These are phyloP conservation scores for Alternaria arbusti DNA, from an alignment of 2,329 filamentous ascomycete genomes.

Conservation along the genomic window DNA sequence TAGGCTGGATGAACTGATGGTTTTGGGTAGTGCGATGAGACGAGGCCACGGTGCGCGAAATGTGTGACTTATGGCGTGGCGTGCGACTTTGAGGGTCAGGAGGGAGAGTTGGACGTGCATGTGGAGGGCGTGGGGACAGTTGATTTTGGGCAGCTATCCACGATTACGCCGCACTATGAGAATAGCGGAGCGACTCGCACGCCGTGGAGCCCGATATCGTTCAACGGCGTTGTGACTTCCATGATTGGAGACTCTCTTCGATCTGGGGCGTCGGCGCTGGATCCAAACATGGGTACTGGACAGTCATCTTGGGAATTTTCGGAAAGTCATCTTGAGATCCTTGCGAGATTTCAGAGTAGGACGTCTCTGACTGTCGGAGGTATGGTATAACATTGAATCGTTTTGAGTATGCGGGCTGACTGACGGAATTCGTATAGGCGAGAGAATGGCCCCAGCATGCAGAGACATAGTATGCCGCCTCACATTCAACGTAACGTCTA, in stretches of 20 bases:
- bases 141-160: neutral
- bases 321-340: conserved; percentile 32
- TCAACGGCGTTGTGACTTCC: conserved; percentile 14
- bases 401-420: neutral
- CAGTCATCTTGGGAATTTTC: conserved; percentile 22
- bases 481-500: conserved; percentile 48
- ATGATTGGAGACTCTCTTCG: conserved; percentile 23
- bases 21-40: conserved; percentile 59
- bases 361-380: conserved; percentile 53
- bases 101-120: neutral
- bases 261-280: neutral
- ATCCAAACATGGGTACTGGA: neutral
- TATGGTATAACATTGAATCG: neutral
- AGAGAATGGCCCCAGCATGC: conserved; percentile 42
- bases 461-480: conserved; percentile 47
- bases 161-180: neutral
- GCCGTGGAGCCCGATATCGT: conserved; percentile 15
- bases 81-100: conserved; percentile 49
- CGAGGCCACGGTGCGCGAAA: conserved; percentile 56
- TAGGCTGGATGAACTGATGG: neutral
- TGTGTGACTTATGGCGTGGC: conserved; percentile 57
- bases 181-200: neutral
- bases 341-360: conserved; percentile 54
- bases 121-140: neutral
- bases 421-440: neutral